Conservation (phyloP, 2,329 filamentous ascomycete genomes). For the Calonectria honghensis region DNA sequence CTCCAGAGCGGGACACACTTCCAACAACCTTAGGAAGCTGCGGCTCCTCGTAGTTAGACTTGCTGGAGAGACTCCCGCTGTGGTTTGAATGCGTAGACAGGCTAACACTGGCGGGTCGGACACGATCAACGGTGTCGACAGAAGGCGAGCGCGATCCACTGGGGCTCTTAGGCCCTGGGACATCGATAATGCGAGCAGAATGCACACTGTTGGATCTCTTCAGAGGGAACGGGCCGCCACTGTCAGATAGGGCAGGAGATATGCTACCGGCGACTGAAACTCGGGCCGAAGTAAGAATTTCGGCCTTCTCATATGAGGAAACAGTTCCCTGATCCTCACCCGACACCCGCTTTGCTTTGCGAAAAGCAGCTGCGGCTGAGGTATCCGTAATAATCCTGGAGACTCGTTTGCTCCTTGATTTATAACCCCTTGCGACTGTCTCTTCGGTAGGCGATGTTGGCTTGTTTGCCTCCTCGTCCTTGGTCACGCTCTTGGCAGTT, state of each 20-base stretch:
- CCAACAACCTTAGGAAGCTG: slow-evolving; percentile 52
- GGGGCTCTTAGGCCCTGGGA: slow-evolving; percentile 71
- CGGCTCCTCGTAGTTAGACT: slow-evolving; percentile 64
- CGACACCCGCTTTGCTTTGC: slow-evolving; percentile 43
- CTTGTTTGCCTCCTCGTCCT: slow-evolving; percentile 30
- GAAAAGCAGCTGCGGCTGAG: slow-evolving; percentile 30
- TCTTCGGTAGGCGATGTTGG: slow-evolving; percentile 38
- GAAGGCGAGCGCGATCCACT: slow-evolving; percentile 69
- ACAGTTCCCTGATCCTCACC: slow-evolving; percentile 68
- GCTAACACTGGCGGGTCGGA: slow-evolving; percentile 61
- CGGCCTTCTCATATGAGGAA: slow-evolving; percentile 72
- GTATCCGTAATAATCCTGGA: slow-evolving; percentile 53
- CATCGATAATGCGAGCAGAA: slow-evolving; percentile 76
- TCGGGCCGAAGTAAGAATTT: slow-evolving; percentile 74
- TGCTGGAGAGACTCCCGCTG: slow-evolving; percentile 61
- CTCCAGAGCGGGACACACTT: slow-evolving; percentile 49
- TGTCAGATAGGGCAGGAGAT: slow-evolving; percentile 70
- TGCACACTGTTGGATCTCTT: slow-evolving; percentile 69
- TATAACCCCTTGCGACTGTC: slow-evolving; percentile 37
- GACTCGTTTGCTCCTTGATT: slow-evolving; percentile 48
- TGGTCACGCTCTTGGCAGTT: slow-evolving; percentile 34
- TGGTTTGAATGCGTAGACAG: slow-evolving; percentile 62
- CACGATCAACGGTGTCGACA: slow-evolving; percentile 66
- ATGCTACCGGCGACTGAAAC: slow-evolving; percentile 73
- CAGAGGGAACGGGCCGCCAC: slow-evolving; percentile 62